A percentile compares a stretch with the other conserved stretches of the same genome.
phyloP scores from a whole-genome alignment of 2,329 filamentous ascomycete genomes.

The Teratosphaeria gauchensis region DNA sequence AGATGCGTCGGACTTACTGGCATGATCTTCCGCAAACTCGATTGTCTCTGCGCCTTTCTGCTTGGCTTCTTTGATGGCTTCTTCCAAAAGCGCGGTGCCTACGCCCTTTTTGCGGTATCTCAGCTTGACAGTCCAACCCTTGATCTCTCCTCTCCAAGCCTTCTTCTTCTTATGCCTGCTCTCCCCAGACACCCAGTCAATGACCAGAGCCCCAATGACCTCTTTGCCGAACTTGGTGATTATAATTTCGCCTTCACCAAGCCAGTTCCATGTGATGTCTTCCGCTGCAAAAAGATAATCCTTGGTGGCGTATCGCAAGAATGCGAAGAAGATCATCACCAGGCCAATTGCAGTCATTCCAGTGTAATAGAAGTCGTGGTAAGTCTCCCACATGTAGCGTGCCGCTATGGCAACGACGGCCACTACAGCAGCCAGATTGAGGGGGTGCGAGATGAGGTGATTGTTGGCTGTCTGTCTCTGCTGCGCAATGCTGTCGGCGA shows the following conservation, averaged over 20 bases:
- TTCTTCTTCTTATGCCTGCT: conserved; percentile 33
- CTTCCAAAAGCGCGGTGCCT: conserved; percentile 61
- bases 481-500: conserved; percentile 74
- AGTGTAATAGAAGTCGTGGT: conserved; percentile 44
- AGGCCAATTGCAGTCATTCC: conserved; percentile 51
- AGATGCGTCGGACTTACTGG: conserved; percentile 46
- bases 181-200: conserved; percentile 51
- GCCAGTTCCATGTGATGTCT: conserved; percentile 52
- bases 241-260: conserved; percentile 42
- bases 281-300: conserved; percentile 57
- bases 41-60: conserved; percentile 61
- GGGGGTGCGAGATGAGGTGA: conserved; percentile 53
- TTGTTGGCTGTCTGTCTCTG: conserved; percentile 61
- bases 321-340: conserved; percentile 53
- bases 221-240: conserved; percentile 59
- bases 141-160: conserved; percentile 60
- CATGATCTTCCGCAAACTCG: conserved; percentile 67
- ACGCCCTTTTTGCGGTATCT: conserved; percentile 60
- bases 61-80: conserved; percentile 58
- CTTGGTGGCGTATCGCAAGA: conserved; percentile 50
- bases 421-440: conserved; percentile 34
- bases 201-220: conserved; percentile 60
- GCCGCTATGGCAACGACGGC: conserved; percentile 30
- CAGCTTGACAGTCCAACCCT: conserved; percentile 62
- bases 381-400: conserved; percentile 31